Evolutionary conservation across 2,329 filamentous ascomycete genomes (phyloP), one percentile per base, ranked within the genome.

Genomic region (Purpureocillium takamizusanense): DNA sequence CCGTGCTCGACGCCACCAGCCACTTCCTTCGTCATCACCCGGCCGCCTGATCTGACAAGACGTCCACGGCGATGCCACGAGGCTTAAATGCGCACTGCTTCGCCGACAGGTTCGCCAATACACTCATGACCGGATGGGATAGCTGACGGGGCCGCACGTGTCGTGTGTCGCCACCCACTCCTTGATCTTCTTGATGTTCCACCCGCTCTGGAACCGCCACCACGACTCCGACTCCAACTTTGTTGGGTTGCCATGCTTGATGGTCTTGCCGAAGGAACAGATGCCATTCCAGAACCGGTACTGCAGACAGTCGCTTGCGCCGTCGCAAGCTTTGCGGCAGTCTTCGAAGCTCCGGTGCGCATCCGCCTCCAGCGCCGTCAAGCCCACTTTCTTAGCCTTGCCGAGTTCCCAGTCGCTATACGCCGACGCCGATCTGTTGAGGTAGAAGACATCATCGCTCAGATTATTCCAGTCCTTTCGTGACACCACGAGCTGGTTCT

Each of bases 391-490:
- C 44, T 60, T 62, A 34, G 57, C 56, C 9, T 53, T 54, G 7
- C 51, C 38, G 13, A 52, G 35, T 43, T 61, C 48, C 50, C 51
- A 52, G 4, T 60, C 51, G 5, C 53, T 55, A 49, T 59, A 58
- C 10, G 56, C 16, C 11, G 38, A 48, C 1, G 50, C 40, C 1
- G 52, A 47, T 12, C 43, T 44, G 44, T 67, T 58, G 38, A 66
- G 48, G 48, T 70, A 72, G 36, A 55, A 53, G 12, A 55, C 53
- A 28, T 69, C 63, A n/a, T 71, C 61, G 33, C 65, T 64, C 8
- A 65, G 46, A 45, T 76, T 76, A 46, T 76, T 67, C 73, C 73
- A 77, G 53, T 74, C 62, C 12, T 64, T 55, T 40, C 65, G 63
- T 8, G 50, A 46, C 2, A 51, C 39, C 15, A 48, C 43, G 16